Base-by-base conservation (phyloP, 257 asterid species). In the Fraxinus americana region DNA sequence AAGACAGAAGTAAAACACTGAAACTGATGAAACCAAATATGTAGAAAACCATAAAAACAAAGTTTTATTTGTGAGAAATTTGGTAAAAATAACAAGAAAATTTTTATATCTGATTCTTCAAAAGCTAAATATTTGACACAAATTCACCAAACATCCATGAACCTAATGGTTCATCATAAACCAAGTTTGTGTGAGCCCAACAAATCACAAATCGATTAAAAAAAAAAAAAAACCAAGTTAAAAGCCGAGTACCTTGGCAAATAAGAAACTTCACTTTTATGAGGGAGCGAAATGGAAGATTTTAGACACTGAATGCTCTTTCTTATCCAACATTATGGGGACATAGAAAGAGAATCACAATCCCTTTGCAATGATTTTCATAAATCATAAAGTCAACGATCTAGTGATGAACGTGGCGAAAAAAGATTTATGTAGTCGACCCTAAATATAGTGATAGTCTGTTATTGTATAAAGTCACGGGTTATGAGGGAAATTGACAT, bases 141-240 rank as follows among this genome's bases (percentile, higher is more conserved):
- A 81, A 75, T 38, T 71, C 39, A 19, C 0, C 29, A 25, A 54
- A 59, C 43, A 66, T 75, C 48, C 19, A 70, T 6, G 72, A 66
- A 72, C 43, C 66, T 17, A 66, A 29, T 68, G 71, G 27, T 54
- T 19, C 65, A 25, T 16, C 9, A 4, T 25, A 52, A 69, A 70
- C 30, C 75, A 25, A 25, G 69, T 67, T 41, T 78, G 71, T 17
- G 34, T 67, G 41, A 72, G 39, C 52, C 75, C 73, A 77, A 25
- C 63, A 61, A 41, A 75, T 61, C 63, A 75, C 39, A 65, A 12
- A 61, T 27, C 35, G 12, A 78, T 50, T 61, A 59, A 59, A 10
- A 73, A 10, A n/a, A 10, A n/a, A 67, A 74, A 11, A 41, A 9
- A 41, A 2, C 4, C 48, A 50, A 71, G 71, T 72, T 48, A 57